These are phyloP conservation scores for Cercophora sp. DNA, from an alignment of 495 filamentous ascomycete species.

Conservation along the genomic window DNA sequence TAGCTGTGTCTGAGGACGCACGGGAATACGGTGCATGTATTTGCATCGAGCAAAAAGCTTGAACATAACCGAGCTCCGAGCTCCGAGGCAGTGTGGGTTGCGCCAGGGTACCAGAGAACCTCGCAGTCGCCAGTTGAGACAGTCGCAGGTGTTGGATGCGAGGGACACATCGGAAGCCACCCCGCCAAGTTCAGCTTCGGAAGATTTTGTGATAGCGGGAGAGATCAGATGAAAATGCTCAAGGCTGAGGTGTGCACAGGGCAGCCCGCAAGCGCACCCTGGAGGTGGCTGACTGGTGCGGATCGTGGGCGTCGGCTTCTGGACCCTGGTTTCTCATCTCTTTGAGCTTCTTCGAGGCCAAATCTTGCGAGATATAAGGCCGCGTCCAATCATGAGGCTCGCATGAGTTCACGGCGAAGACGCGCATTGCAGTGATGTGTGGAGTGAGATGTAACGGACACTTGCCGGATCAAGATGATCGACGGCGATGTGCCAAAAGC, in stretches of 20 bases:
- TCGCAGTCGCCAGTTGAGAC: too few relatives aligned
- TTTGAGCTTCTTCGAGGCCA: background rate
- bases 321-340: slow-evolving; percentile 1
- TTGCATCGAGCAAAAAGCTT: too few relatives aligned
- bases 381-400: too few relatives aligned
- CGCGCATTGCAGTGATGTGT: background rate
- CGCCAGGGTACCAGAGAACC: too few relatives aligned
- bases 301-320: background rate
- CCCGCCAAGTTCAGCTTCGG: slow-evolving; percentile 13
- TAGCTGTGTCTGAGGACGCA: too few relatives aligned
- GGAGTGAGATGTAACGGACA: slow-evolving; percentile 14
- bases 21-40: too few relatives aligned
- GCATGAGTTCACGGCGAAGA: background rate
- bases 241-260: slow-evolving; percentile 3
- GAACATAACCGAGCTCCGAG: too few relatives aligned
- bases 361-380: background rate
- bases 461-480: slow-evolving; percentile 16
- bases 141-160: too few relatives aligned
- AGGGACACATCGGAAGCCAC: background rate
- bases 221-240: slow-evolving; percentile 20
- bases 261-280: background rate
- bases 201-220: slow-evolving; percentile 15
- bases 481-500: slow-evolving; percentile 15
- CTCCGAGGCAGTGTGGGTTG: too few relatives aligned
- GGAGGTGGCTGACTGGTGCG: background rate